Percentiles rank a stretch among this genome's conserved stretches.
phyloP scores from a whole-genome alignment of 371 early-diverging fungal genomes.

The Mucor saturninus region DNA sequence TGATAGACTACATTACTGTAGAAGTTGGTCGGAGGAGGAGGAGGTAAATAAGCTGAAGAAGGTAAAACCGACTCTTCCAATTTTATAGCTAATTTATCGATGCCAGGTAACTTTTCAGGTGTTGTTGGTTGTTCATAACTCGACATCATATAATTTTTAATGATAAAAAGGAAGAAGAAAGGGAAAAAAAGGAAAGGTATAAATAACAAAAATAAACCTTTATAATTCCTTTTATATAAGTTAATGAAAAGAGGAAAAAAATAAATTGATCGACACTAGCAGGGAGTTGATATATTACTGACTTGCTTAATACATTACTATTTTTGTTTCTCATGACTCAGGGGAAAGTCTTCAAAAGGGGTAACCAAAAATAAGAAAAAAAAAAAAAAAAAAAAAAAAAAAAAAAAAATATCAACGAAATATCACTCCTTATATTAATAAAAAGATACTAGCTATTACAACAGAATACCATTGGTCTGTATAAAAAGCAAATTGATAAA shows the following conservation, averaged over 20 bases:
- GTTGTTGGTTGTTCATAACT: constrained; percentile 26
- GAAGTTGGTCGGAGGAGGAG: constrained; percentile 8
- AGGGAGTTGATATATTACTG: constrained; percentile 4
- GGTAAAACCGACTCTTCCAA: constrained; percentile 21
- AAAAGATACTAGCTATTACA: constrained; percentile 1
- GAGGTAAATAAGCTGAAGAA: constrained; percentile 16
- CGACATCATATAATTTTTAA: constrained; percentile 10
- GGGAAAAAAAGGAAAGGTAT: constrained; percentile 1
- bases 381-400: not conserved
- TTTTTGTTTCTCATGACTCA: no score
- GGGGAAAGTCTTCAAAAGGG: no score
- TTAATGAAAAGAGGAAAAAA: not conserved
- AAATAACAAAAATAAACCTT: not conserved
- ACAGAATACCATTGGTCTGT: not conserved
- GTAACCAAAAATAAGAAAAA: not conserved
- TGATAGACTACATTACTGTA: constrained; percentile 20
- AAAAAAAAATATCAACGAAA: not conserved
- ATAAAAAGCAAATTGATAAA: not conserved
- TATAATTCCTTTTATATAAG: not conserved
- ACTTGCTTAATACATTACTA: not conserved
- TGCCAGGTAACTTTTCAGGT: constrained; percentile 41
- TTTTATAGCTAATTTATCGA: constrained; percentile 33
- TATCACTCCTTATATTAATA: not conserved
- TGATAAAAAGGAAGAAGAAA: constrained; percentile 3
- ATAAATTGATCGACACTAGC: constrained; percentile 7